Base-by-base conservation (phyloP, 306 rosid species). In the Purshia tridentata region DNA sequence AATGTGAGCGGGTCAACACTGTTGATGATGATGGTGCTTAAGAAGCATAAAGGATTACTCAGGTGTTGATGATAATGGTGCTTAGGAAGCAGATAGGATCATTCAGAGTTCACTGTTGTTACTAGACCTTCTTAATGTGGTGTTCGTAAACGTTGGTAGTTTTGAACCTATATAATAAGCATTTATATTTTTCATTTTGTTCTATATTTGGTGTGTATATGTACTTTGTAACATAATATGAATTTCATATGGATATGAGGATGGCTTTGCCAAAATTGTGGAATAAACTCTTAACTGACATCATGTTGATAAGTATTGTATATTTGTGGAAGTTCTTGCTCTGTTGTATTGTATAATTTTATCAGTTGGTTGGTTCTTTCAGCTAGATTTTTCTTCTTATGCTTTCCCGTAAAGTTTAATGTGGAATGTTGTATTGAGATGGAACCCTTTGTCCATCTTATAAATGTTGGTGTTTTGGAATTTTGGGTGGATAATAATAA, bases 1-100 rank as follows among this genome's bases (percentile, higher is more conserved):
- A 92, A 88, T 92, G 98, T 5, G 98, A 90, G 75, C 86, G 87
- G 76, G 98, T 90, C 71, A 92, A 92, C 89, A 82, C 52, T 73
- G 76, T 67, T 72, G 98, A 92, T 61, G 98, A 92, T 51, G 92
- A 88, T 16, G 96, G 86, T 68, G 86, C 91, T 7, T 85, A 86
- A 79, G 68, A 37, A 46, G 46, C 15, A 7, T 8, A 22, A 7
- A 6, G 35, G 76, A 35, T 47, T 69, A 23, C 45, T 46, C 44
- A 20, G 42, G 35, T 75, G 76, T 67, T 72, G 98, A 92, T 61
- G 98, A 92, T 51, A 90, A 88, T 16, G 96, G 86, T 68, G 86
- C 91, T 7, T 85, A 86, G 81, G 68, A 37, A 46, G 46, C 15
- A 10, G 16, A 22, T 10, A 6, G 35, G 76, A 35, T 47, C 69